These are phyloP conservation scores for Wallacemonas rigidus DNA, from an alignment of 208 protist species.

Conservation along the genomic window DNA sequence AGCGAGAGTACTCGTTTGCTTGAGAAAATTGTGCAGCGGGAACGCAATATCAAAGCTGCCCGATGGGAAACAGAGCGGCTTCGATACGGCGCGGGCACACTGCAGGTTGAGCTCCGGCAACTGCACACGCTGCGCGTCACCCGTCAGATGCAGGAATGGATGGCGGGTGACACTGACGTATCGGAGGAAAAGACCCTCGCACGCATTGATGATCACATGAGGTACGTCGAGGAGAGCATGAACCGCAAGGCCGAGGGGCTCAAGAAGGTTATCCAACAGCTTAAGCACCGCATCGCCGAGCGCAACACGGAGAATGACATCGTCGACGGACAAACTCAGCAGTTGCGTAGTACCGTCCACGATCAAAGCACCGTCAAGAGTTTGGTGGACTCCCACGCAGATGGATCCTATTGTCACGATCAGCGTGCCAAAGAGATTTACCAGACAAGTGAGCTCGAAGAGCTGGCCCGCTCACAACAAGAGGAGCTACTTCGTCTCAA, in stretches of 20 bases:
- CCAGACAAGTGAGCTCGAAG: constrained; percentile 80
- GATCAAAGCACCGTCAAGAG: constrained; percentile 60
- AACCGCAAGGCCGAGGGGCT: constrained; percentile 78
- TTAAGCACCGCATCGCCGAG: constrained; percentile 77
- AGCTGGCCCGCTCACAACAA: constrained; percentile 84
- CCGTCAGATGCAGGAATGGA: constrained; percentile 93
- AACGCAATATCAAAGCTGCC: constrained; percentile 77
- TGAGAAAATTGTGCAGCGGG: constrained; percentile 73
- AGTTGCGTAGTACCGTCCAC: constrained; percentile 50
- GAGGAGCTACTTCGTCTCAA: constrained; percentile 86
- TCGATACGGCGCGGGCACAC: constrained; percentile 71
- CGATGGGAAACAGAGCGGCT: constrained; percentile 77
- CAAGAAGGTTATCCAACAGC: constrained; percentile 36
- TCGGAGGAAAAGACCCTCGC: constrained; percentile 69
- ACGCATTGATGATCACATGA: constrained; percentile 76
- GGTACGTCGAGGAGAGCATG: constrained; percentile 70
- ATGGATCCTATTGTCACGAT: constrained; percentile 33
- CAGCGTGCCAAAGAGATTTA: constrained; percentile 73
- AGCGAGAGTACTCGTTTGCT: constrained; percentile 76
- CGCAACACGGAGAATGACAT: constrained; percentile 71
- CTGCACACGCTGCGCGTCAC: constrained; percentile 95
- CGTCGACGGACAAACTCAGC: constrained; percentile 42
- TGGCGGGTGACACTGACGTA: constrained; percentile 72
- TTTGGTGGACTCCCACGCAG: constrained; percentile 64
- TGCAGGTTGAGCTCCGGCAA: constrained; percentile 89